Base-by-base conservation (phyloP, 148 eudicot genomes). In the Camellia granthamiana region DNA sequence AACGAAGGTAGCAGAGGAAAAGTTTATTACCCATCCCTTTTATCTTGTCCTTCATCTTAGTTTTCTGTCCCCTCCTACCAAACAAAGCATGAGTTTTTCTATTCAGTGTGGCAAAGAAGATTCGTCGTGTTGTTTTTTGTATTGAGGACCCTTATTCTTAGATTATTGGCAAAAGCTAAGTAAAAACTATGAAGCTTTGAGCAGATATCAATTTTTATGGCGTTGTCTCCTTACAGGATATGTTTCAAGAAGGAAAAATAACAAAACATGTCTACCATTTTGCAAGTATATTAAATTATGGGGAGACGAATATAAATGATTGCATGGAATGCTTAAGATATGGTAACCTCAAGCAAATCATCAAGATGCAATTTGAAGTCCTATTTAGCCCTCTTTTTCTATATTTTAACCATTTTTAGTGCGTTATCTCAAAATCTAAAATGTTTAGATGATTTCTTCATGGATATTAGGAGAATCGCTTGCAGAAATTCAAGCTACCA, bases 401-500 rank as follows among this genome's bases (percentile, higher is more conserved):
- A 23, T 2, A n/a, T 77, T 44, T 13, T 11, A 51, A 44, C n/a
- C 56, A 10, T 5, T 15, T 51, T 72, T 38, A 77, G 66, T 41
- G 52, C 55, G 23, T 76, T 76, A 46, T 19, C 63, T 62, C 3
- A 7, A 62, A 76, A 62, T 43, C 10, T 12, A 44, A 62, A 7
- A 41, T 11, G 58, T 14, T 62, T 21, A 63, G 41, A 76, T 76
- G 44, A 41, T 42, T 76, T 70, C 23, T 7, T 43, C 12, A 61
- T 76, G 42, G n/a, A 61, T 30, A 6, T 41, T 82, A 92, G 95
- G 92, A 89, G 67, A 89, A 85, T 73, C 6, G 69, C 61, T 72
- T 92, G 86, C 98, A 92, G 70, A 85, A 71, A 77, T 94, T 91
- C 85, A 88, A 86, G 94, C 91, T 94, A 18, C 94, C 94, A 19